Evolutionary conservation across 2,329 filamentous ascomycete species (phyloP).

Genomic region (Grosmannia serpens): DNA sequence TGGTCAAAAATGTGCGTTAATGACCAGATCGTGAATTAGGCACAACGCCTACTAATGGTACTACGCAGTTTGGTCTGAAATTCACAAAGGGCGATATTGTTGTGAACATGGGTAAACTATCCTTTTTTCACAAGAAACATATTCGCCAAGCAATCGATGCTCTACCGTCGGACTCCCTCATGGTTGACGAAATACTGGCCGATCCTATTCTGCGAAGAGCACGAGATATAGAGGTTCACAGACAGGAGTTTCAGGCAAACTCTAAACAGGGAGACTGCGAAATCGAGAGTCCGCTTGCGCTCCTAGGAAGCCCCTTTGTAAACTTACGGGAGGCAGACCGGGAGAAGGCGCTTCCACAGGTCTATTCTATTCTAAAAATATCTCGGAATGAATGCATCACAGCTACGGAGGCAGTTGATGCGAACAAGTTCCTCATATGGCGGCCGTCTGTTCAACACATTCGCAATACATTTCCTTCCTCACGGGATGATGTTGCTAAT

Average conservation of each 20-base stretch:
- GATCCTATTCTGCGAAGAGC: conserved; percentile 13
- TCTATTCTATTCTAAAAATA: conserved; percentile 9
- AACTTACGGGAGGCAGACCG: background rate
- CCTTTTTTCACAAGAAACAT: conserved; percentile 53
- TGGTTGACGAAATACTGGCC: conserved; percentile 11
- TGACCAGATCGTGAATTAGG: background rate
- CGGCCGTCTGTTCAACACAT: conserved; percentile 6
- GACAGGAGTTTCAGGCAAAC: background rate
- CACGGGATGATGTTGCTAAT: conserved; percentile 1
- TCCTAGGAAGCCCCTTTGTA: conserved; percentile 2
- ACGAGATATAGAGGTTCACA: conserved; percentile 6
- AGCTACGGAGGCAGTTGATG: conserved; percentile 7
- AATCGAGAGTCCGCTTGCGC: background rate
- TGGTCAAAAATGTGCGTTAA: conserved; percentile 55
- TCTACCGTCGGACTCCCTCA: conserved; percentile 1
- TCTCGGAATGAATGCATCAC: conserved; percentile 8
- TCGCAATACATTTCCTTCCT: background rate
- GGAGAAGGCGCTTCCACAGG: background rate
- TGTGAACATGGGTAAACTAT: conserved; percentile 69
- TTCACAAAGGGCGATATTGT: conserved; percentile 87
- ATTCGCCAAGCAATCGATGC: conserved; percentile 11
- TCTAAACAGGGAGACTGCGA: background rate
- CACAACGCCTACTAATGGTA: background rate
- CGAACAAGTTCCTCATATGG: conserved; percentile 19
- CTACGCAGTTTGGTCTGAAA: conserved; percentile 37